A percentile compares a stretch with the other conserved stretches of the same genome.
These are phyloP conservation scores for Austropuccinia psidii DNA, from an alignment of 1,284 basidiomycete genomes.

Conservation along the genomic window DNA sequence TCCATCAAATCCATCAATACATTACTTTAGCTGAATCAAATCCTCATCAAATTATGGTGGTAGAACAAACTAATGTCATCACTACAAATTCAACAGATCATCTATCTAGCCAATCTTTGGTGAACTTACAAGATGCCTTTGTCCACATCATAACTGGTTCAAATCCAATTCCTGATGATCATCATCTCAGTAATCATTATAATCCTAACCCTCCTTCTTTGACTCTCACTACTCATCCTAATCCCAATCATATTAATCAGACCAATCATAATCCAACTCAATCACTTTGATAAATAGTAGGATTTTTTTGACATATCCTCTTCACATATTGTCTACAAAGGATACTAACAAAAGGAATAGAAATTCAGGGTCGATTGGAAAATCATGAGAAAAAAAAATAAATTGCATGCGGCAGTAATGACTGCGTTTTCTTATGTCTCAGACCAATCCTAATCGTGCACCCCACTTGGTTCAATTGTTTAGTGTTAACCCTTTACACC, in stretches of 20 bases:
- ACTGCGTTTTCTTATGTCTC: too few species aligned
- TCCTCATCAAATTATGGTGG: background rate
- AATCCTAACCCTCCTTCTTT: background rate
- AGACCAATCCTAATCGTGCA: too few species aligned
- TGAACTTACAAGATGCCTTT: constrained; percentile 10
- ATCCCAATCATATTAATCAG: background rate
- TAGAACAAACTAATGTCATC: constrained; percentile 10
- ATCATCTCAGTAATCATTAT: background rate
- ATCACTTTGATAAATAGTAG: background rate
- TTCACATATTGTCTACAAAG: background rate
- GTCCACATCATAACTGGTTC: constrained; percentile 5
- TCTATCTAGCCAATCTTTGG: background rate
- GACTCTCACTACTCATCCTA: background rate
- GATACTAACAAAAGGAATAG: background rate
- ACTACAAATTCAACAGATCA: background rate
- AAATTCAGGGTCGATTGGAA: constrained; percentile 2
- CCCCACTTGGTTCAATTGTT: too few species aligned
- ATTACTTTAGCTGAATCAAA: background rate
- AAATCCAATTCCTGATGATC: background rate
- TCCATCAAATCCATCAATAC: constrained; percentile 2
- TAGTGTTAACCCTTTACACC: too few species aligned
- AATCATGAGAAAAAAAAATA: background rate
- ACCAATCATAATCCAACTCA: background rate
- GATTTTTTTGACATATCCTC: background rate
- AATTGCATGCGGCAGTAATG: too few species aligned